phyloP scores from a whole-genome alignment of 2,329 filamentous ascomycete species.

The Paradendryphiella salina region DNA sequence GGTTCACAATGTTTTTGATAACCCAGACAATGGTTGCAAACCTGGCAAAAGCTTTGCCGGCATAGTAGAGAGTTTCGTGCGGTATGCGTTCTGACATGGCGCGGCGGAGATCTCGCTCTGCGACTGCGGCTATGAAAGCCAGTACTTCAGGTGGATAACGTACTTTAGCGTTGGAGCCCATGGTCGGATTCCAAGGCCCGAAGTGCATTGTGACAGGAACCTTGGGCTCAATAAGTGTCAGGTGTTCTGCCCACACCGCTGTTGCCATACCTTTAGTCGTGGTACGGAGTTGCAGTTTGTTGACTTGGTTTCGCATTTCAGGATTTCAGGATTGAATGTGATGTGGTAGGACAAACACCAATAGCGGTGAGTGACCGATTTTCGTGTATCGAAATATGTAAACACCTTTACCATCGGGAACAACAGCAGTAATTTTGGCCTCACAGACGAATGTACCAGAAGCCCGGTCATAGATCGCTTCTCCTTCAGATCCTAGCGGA shows the following conservation, averaged over 20 bases:
- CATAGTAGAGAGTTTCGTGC: conserved; percentile 87
- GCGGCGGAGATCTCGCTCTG: conserved; percentile 73
- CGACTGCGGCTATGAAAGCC: conserved; percentile 62
- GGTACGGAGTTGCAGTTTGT: conserved; percentile 67
- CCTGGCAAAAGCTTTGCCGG: conserved; percentile 63
- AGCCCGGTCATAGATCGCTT: conserved; percentile 73
- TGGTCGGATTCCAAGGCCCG: conserved; percentile 69
- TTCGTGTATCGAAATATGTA: conserved; percentile 79
- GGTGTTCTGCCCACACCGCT: conserved; percentile 61
- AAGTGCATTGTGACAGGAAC: conserved; percentile 77
- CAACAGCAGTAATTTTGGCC: conserved; percentile 66
- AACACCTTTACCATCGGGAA: conserved; percentile 58
- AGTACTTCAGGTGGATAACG: conserved; percentile 57
- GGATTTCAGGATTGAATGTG: conserved; percentile 75
- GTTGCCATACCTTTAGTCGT: conserved; percentile 83
- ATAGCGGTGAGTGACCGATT: conserved; percentile 66
- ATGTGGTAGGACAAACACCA: conserved; percentile 89
- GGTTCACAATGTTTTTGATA: conserved; percentile 61
- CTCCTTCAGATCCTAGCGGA: conserved; percentile 59
- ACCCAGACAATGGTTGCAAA: conserved; percentile 53
- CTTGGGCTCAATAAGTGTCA: conserved; percentile 73
- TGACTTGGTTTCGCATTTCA: conserved; percentile 55
- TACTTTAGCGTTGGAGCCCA: conserved; percentile 39
- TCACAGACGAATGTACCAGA: conserved; percentile 73
- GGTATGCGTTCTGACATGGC: conserved; percentile 74